Base-by-base conservation (phyloP, 495 filamentous ascomycete species). In the Aspergillus bertholletiae region DNA sequence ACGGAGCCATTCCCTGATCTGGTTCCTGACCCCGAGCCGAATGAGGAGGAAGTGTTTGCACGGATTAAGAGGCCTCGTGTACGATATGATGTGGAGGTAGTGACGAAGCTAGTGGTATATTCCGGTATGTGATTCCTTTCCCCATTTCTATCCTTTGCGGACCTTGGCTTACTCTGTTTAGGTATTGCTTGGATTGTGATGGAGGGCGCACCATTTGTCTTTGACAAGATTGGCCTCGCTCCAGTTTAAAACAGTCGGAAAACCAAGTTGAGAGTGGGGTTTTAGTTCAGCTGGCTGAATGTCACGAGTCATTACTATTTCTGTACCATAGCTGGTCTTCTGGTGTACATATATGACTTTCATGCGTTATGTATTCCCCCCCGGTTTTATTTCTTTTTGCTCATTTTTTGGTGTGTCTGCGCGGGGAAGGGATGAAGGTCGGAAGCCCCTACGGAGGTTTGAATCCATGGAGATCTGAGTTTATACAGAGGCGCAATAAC, bases 71-170 rank as follows among this genome's bases (percentile, higher is more conserved):
- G 85, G 69, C 91, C 94, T 18, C 84, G 94, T 49, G 92, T 96
- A 26, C 80, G 92, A 57, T 98, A 98, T 65, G 94, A 98, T 73
- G 93, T 97, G 8, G 94, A 98, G 66, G 93, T 98, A 20, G 84
- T 97, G 39, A 97, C 94, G 17, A 97, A 96, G 73, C 74, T 98
- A 49, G 88, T 98, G 62, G 91, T 98, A 37, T 98, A 98, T 78
- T 79, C 86, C 54, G 94, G 93, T 96, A 75, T 58, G 82, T 74
- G 11, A n/a, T 52, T n/a, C 15, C 21, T 28, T 21, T 6, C n/a
- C n/a, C n/a, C n/a, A n/a, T 11, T 24, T 2, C 22, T n/a, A 22
- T 50, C 11, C 11, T 13, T 28, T 40, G 20, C 3, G 6, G 12
- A 45, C 7, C 20, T 49, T 55, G 11, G 56, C 50, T 50, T 2